Evolutionary conservation across 305 asterid species (phyloP).

Genomic region (Petunia hybrid): DNA sequence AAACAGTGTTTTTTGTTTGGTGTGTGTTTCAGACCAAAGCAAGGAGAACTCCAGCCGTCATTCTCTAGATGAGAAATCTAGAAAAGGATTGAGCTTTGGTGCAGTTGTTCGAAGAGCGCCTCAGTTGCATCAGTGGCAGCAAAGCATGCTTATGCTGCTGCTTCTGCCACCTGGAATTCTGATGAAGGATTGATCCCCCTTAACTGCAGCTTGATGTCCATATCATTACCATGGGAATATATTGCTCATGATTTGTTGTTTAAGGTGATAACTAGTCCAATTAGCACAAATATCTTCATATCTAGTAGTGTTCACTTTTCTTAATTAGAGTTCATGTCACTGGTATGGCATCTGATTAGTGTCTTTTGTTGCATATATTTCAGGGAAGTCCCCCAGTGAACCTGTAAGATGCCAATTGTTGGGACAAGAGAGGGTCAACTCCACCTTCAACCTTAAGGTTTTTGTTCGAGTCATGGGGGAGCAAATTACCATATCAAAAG

Average conservation of each 20-base stretch:
- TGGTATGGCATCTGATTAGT: background rate
- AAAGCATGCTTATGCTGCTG: slow-evolving; percentile 96
- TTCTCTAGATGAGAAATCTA: slow-evolving; percentile 47
- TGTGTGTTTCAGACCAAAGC: slow-evolving; percentile 71
- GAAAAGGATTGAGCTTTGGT: slow-evolving; percentile 67
- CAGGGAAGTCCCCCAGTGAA: slow-evolving; percentile 67
- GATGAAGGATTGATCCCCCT: slow-evolving; percentile 90
- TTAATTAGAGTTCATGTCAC: background rate
- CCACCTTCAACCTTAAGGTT: too few relatives aligned
- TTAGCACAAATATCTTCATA: background rate
- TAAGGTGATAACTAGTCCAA: slow-evolving; percentile 56
- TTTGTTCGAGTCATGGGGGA: too few relatives aligned
- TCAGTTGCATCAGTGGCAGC: slow-evolving; percentile 94
- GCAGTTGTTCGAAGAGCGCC: slow-evolving; percentile 86
- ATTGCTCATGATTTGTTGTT: slow-evolving; percentile 94
- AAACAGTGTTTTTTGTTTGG: slow-evolving; percentile 1
- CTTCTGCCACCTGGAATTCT: slow-evolving; percentile 61
- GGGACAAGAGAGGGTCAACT: too few relatives aligned
- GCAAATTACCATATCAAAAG: too few relatives aligned
- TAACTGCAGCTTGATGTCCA: slow-evolving; percentile 93
- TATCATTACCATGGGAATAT: slow-evolving; percentile 94
- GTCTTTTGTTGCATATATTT: slow-evolving; percentile 30
- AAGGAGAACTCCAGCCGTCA: slow-evolving; percentile 66
- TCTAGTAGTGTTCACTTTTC: background rate
- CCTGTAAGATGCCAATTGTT: slow-evolving; percentile 37